Evolutionary conservation across 2,329 filamentous ascomycete species (phyloP).

Genomic region (Aspergillus neotritici): DNA sequence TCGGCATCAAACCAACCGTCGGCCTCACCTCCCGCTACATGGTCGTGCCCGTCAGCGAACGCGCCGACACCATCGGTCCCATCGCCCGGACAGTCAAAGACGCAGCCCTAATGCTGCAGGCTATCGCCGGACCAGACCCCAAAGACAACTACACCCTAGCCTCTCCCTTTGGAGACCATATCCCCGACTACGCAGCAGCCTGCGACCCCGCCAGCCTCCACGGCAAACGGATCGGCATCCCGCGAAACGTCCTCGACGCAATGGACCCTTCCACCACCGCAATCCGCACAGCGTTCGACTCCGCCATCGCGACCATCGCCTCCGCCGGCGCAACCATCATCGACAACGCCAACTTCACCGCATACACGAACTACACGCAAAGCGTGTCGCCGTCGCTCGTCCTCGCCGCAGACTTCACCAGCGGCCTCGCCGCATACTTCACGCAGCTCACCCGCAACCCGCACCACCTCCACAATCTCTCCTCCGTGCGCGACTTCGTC

Average conservation of each 20-base stretch:
- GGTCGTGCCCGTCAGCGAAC: constrained; percentile 60
- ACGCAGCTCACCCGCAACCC: constrained; percentile 54
- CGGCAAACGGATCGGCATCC: constrained; percentile 60
- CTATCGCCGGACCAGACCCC: constrained; percentile 51
- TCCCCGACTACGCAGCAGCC: constrained; percentile 58
- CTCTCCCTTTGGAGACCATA: constrained; percentile 48
- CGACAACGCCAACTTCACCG: constrained; percentile 55
- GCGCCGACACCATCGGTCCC: constrained; percentile 53
- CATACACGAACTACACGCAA: constrained; percentile 41
- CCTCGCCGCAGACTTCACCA: constrained; percentile 55
- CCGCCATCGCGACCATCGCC: constrained; percentile 48
- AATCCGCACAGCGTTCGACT: constrained; percentile 52
- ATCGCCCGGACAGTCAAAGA: constrained; percentile 56
- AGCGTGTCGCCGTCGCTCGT: constrained; percentile 39
- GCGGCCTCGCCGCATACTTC: constrained; percentile 53
- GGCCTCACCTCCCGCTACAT: constrained; percentile 55
- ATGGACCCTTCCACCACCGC: constrained; percentile 31
- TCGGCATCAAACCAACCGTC: constrained; percentile 63
- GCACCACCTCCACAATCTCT: constrained; percentile 48
- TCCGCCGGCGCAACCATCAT: constrained; percentile 56
- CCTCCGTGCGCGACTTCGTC: constrained; percentile 52
- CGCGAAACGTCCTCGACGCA: constrained; percentile 51
- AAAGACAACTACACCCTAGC: constrained; percentile 55
- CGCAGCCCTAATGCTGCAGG: constrained; percentile 52
- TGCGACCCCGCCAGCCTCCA: constrained; percentile 49